phyloP scores from a whole-genome alignment of 2,329 filamentous ascomycete genomes.

The Westerdykella aurantiaca region DNA sequence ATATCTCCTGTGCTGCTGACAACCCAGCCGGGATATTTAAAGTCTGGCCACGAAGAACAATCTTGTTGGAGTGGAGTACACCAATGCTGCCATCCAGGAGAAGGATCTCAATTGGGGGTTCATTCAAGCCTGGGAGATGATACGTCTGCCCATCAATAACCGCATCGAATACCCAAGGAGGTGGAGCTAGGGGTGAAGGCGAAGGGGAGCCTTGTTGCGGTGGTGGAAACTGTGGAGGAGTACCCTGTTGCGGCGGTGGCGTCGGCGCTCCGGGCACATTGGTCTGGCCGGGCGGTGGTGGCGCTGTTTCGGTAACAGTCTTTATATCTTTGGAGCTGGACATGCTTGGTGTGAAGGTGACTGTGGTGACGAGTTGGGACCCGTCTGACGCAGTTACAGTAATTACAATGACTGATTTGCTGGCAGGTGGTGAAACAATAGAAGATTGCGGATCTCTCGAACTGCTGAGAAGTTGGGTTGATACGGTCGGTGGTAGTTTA shows the following conservation, averaged over 20 bases:
- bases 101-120: slow-evolving; percentile 9
- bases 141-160: slow-evolving; percentile 9
- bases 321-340: too few species aligned
- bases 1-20: slow-evolving; percentile 1
- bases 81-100: slow-evolving; percentile 7
- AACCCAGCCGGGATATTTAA: slow-evolving; percentile 2
- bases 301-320: neutral
- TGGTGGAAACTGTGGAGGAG: neutral
- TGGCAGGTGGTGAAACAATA: too few species aligned
- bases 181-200: neutral
- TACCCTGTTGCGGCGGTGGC: neutral
- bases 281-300: neutral
- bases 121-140: slow-evolving; percentile 8
- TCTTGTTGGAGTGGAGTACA: slow-evolving; percentile 5
- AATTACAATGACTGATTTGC: neutral
- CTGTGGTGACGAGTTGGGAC: neutral
- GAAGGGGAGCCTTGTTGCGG: neutral
- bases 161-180: slow-evolving; percentile 5
- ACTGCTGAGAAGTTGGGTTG: too few species aligned
- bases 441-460: too few species aligned
- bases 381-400: slow-evolving; percentile 1
- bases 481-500: too few species aligned
- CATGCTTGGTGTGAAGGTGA: neutral
- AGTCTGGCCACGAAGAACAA: slow-evolving; percentile 7
- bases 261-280: neutral